Evolutionary conservation across 2,329 filamentous ascomycete species (phyloP).

Genomic region (Fusarium multiceps): DNA sequence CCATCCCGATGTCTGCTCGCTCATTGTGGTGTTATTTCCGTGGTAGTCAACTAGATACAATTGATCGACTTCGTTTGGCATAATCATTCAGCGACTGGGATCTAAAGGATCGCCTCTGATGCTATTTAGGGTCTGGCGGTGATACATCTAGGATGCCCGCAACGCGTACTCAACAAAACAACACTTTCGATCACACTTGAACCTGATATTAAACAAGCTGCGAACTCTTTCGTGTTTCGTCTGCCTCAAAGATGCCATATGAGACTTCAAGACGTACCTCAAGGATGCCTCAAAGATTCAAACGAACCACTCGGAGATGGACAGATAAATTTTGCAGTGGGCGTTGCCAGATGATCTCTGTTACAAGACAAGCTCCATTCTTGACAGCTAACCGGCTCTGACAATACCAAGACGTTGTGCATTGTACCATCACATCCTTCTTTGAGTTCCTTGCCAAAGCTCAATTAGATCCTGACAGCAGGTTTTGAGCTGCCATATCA

Average conservation of each 20-base stretch:
- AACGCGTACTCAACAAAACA: too few species aligned
- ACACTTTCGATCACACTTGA: too few species aligned
- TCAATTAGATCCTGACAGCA: fast-evolving
- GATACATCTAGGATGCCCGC: too few species aligned
- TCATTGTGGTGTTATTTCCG: background rate
- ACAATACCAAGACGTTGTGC: too few species aligned
- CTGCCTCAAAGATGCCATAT: background rate
- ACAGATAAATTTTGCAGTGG: fast-evolving
- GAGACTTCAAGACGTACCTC: background rate
- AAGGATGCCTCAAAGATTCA: too few species aligned
- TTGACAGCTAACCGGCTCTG: background rate
- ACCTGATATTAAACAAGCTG: too few species aligned
- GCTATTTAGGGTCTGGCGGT: too few species aligned
- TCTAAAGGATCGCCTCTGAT: too few species aligned
- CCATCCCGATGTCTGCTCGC: background rate
- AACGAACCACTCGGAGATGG: fast-evolving
- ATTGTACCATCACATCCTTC: too few species aligned
- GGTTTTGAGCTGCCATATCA: background rate
- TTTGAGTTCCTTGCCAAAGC: background rate
- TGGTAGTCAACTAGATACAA: background rate
- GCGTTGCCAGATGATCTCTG: background rate
- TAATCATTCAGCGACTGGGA: background rate
- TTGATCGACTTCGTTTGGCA: fast-evolving
- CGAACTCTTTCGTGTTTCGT: too few species aligned
- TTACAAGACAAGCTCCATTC: fast-evolving